A percentile compares a stretch with the other conserved stretches of the same genome.
These are phyloP conservation scores for Rhynchosporium secalis DNA, from an alignment of 2,329 filamentous ascomycete genomes.

Conservation along the genomic window DNA sequence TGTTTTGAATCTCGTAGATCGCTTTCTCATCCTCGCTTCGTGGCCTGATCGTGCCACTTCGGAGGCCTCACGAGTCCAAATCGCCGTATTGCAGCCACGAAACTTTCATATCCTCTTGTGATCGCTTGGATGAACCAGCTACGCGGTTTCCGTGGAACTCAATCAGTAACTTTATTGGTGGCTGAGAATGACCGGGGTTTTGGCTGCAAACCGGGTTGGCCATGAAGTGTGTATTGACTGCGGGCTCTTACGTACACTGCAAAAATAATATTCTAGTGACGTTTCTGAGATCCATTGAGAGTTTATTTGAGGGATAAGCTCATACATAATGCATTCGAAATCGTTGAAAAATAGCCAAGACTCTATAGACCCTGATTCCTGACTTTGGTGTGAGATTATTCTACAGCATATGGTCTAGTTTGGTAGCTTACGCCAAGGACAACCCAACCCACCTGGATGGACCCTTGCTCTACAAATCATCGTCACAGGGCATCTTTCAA, in stretches of 20 bases:
- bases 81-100: neutral
- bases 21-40: neutral
- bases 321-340: no score
- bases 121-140: neutral
- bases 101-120: neutral
- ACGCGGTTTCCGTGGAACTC: neutral
- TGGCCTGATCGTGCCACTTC: slow-evolving; percentile 9
- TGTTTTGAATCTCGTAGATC: no score
- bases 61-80: neutral
- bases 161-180: neutral
- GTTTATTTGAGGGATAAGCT: no score
- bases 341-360: no score
- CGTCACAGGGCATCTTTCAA: neutral
- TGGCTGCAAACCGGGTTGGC: neutral
- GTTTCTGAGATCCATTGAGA: no score
- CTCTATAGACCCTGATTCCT: no score
- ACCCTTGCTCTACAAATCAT: neutral
- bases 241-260: neutral
- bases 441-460: neutral
- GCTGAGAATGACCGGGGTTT: neutral
- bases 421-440: neutral
- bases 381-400: no score
- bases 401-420: neutral
- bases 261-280: no score
- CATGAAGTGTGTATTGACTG: neutral